Conservation (phyloP, 2,329 filamentous ascomycete genomes). For the Mollisia scopiformis region DNA sequence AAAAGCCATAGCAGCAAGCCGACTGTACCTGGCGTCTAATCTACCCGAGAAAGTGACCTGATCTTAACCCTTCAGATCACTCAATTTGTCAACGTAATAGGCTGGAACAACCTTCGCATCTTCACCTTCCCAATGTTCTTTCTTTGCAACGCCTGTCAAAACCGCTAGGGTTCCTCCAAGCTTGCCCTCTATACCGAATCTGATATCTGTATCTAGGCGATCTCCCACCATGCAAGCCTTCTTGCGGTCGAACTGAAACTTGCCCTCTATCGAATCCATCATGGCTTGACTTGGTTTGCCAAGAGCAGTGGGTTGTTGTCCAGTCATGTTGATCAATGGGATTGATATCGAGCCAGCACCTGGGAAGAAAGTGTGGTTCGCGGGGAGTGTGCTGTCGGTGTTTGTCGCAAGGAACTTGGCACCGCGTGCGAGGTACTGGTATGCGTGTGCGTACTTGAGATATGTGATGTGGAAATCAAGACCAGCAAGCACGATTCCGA, state of each 20-base stretch:
- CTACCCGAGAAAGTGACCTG: background rate
- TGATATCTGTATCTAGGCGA: constrained; percentile 91
- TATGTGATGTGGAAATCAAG: constrained; percentile 97
- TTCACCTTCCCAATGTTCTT: constrained; percentile 77
- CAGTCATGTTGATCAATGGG: constrained; percentile 74
- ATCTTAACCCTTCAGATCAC: constrained; percentile 63
- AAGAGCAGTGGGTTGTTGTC: constrained; percentile 72
- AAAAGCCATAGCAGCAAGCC: background rate
- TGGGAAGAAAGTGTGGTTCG: constrained; percentile 81
- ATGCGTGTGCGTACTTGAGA: constrained; percentile 82
- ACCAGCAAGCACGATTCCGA: constrained; percentile 86
- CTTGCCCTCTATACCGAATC: constrained; percentile 89
- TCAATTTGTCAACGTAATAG: constrained; percentile 83
- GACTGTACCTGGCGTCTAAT: background rate
- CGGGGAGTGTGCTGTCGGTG: constrained; percentile 86
- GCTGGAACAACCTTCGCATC: constrained; percentile 72
- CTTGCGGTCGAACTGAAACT: constrained; percentile 83
- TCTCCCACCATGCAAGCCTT: constrained; percentile 96
- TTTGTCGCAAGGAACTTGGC: constrained; percentile 93
- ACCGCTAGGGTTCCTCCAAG: constrained; percentile 91
- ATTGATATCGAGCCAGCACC: constrained; percentile 84
- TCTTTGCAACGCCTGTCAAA: constrained; percentile 84
- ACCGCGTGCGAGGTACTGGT: constrained; percentile 82
- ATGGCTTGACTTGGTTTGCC: constrained; percentile 98
- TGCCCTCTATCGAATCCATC: constrained; percentile 98